These are phyloP conservation scores for Schizopora paradoxa DNA, from an alignment of 1,284 basidiomycete genomes.

Conservation along the genomic window DNA sequence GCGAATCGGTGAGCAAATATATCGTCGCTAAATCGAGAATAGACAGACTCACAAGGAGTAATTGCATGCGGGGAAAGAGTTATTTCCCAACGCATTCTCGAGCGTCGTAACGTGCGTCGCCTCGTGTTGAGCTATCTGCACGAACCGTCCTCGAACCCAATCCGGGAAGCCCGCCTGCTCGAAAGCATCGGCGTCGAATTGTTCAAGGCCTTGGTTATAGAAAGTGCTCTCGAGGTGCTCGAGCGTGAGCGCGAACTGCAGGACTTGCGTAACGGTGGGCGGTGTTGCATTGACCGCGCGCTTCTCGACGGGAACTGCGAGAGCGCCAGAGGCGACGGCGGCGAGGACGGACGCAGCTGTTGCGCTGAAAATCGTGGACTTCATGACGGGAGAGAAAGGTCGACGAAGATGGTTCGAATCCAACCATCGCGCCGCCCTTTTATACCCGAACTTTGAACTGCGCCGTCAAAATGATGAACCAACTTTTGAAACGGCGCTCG, in stretches of 20 bases:
- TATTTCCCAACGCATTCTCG: slow-evolving; percentile 35
- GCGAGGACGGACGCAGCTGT: not conserved
- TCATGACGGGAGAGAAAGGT: no score
- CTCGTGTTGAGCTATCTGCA: slow-evolving; percentile 58
- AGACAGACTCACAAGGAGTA: slow-evolving; percentile 49
- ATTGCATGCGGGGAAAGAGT: slow-evolving; percentile 41
- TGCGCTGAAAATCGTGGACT: not conserved
- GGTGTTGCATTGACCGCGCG: not conserved
- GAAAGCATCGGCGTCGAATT: slow-evolving; percentile 46
- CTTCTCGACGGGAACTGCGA: not conserved
- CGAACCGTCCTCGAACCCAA: slow-evolving; percentile 48
- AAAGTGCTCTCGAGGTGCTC: slow-evolving; percentile 68
- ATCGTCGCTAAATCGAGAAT: not conserved
- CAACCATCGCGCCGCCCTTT: no score
- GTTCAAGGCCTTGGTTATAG: slow-evolving; percentile 42
- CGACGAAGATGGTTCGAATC: no score
- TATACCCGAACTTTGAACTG: no score
- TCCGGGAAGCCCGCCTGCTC: slow-evolving; percentile 42
- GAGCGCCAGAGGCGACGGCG: not conserved
- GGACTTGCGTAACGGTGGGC: slow-evolving; percentile 3
- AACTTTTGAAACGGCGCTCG: no score
- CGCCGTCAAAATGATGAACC: no score
- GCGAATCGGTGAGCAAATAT: not conserved
- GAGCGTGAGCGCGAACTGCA: slow-evolving; percentile 54
- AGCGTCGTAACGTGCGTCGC: slow-evolving; percentile 44